Evolutionary conservation across 768 basidiomycete species (phyloP).

Genomic region (Tubosaeta sp.): DNA sequence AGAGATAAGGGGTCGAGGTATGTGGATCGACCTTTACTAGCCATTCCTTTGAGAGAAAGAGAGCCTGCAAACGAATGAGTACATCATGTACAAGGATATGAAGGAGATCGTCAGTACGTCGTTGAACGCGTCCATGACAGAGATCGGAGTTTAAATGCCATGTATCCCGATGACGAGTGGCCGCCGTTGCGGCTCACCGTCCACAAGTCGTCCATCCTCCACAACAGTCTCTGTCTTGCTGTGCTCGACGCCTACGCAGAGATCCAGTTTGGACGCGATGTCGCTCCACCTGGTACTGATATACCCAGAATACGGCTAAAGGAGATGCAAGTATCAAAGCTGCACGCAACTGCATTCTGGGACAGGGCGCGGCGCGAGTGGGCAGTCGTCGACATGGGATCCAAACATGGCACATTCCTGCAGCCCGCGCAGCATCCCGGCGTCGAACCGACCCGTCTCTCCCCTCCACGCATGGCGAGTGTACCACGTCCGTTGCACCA

Average conservation of each 20-base stretch:
- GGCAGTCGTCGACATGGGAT: constrained; percentile 81
- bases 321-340: constrained; percentile 81
- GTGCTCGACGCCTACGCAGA: constrained; percentile 61
- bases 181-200: constrained; percentile 37
- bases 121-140: constrained; percentile 45
- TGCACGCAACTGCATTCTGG: constrained; percentile 76
- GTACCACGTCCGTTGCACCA: constrained; percentile 60
- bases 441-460: constrained; percentile 46
- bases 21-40: constrained; percentile 59
- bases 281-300: constrained; percentile 43
- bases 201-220: constrained; percentile 41
- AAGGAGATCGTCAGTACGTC: constrained; percentile 29
- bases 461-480: constrained; percentile 63
- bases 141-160: constrained; percentile 24
- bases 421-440: constrained; percentile 17
- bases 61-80: constrained; percentile 38
- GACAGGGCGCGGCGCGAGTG: constrained; percentile 55
- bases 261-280: constrained; percentile 72
- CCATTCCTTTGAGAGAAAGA: constrained; percentile 68
- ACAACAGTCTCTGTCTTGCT: constrained; percentile 48
- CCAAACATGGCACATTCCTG: constrained; percentile 80
- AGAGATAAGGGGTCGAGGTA: constrained; percentile 63
- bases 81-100: background rate
- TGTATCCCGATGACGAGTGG: constrained; percentile 47
- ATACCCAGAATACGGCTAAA: constrained; percentile 69